Evolutionary conservation across 139 green algal species (phyloP).

Genomic region (Haematococcus lacustris): DNA sequence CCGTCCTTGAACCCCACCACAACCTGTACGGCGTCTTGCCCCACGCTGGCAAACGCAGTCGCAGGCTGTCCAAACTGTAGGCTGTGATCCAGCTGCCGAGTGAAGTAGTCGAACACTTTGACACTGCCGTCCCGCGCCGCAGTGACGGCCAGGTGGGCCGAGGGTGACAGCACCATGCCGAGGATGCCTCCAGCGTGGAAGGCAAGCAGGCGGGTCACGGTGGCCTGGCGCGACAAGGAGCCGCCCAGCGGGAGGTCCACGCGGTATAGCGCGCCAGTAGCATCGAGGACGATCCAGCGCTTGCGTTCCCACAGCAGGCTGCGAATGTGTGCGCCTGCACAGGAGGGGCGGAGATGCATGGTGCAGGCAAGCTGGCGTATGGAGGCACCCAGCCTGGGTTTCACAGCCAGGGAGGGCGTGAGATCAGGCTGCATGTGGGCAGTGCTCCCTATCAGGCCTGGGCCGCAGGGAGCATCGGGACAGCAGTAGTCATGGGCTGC

Average conservation of each 20-base stretch:
- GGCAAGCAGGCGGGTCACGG: constrained; percentile 18
- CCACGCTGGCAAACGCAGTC: not conserved
- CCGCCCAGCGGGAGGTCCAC: constrained; percentile 21
- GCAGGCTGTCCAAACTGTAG: too few species aligned
- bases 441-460: too few species aligned
- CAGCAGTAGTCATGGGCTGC: too few species aligned
- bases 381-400: too few species aligned
- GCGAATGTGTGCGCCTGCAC: constrained; percentile 24
- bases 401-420: too few species aligned
- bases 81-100: not conserved
- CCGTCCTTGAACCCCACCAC: not conserved
- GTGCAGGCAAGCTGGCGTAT: too few species aligned
- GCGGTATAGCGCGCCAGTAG: constrained; percentile 30
- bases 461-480: too few species aligned
- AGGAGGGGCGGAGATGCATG: too few species aligned
- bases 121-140: constrained; percentile 36
- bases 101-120: not conserved
- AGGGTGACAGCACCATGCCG: constrained; percentile 29
- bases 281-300: constrained; percentile 55
- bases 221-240: constrained; percentile 10
- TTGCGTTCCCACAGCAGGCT: constrained; percentile 30
- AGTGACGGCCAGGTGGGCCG: constrained; percentile 40
- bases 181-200: constrained; percentile 47
- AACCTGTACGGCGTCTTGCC: too few species aligned
- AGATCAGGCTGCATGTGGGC: too few species aligned